phyloP scores from a whole-genome alignment of 768 basidiomycete species.

The Boletus insuetus region DNA sequence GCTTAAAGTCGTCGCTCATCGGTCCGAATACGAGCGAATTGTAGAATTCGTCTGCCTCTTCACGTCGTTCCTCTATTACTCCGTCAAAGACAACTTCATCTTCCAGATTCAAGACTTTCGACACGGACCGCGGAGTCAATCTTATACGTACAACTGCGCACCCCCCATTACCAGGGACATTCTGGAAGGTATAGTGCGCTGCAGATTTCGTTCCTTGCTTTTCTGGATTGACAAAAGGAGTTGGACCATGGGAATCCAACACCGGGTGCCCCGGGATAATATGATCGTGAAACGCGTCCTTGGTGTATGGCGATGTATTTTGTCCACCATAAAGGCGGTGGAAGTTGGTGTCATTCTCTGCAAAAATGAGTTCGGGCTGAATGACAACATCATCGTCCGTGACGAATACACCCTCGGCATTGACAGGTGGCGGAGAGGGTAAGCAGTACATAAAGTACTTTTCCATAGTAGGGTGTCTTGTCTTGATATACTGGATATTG shows the following conservation, averaged over 20 bases:
- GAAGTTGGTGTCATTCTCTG: constrained; percentile 98
- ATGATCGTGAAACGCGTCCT: constrained; percentile 98
- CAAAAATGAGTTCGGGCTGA: constrained; percentile 86
- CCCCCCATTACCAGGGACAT: constrained; percentile 89
- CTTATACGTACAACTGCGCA: constrained; percentile 94
- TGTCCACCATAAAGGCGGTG: constrained; percentile 84
- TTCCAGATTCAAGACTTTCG: constrained; percentile 75
- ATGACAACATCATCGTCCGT: constrained; percentile 58
- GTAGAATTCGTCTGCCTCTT: constrained; percentile 98
- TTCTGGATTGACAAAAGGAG: constrained; percentile 76
- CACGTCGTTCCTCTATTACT: constrained; percentile 81
- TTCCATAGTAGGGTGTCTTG: constrained; percentile 71
- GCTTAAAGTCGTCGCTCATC: constrained; percentile 88
- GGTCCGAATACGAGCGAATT: constrained; percentile 73
- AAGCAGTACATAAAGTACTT: constrained; percentile 84
- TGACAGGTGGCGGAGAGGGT: constrained; percentile 88
- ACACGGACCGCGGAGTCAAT: constrained; percentile 72
- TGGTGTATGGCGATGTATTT: constrained; percentile 81
- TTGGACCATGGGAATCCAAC: constrained; percentile 16
- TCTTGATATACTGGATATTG: constrained; percentile 61
- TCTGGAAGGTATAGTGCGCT: constrained; percentile 83
- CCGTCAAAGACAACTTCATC: constrained; percentile 92
- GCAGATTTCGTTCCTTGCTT: constrained; percentile 89
- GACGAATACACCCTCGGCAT: constrained; percentile 60
- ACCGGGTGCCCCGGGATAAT: constrained; percentile 77